Evolutionary conservation across 768 basidiomycete species (phyloP), one percentile per base, ranked within the genome.

Genomic region (Exsudoporus frostii): DNA sequence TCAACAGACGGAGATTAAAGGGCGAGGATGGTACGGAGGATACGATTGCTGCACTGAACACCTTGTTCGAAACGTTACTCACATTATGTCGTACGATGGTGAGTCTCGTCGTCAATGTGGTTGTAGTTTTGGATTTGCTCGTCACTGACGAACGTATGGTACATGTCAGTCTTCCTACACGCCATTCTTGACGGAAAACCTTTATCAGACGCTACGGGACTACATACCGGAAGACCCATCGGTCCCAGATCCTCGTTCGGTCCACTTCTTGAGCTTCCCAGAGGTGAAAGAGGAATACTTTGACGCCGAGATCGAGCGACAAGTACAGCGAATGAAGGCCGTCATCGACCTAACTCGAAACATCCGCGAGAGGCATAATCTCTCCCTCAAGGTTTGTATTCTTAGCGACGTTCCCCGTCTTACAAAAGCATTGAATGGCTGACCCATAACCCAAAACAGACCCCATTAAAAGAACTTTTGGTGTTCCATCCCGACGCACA

Each of bases 31-130:
- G 96, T 3, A 77, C 79, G 51, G 90, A 92, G 57, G 96, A 98
- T 63, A 94, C 94, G 8, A 67, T 84, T 15, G 73, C 85, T 19
- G 97, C 96, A 17, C 76, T 98, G 65, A 98, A 98, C 68, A 98
- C 97, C 22, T 76, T 99, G 38, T 98, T 98, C 68, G 97, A 98
- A 73, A 84, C 95, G 0, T 73, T 99, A 29, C 88, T 95, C 70
- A 98, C 96, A 0, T 79, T 99, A 45, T 96, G 92, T 72, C 79
- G 91, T 45, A 98, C 95, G 4, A 96, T 98, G 90, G 94, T 95
- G 64, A 57, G 81, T 73, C 49, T 38, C 36, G 30, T 20, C 14
- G 22, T 36, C 6, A 6, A 19, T 17, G 41, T 37, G 36, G 20
- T 19, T 2, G 13, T 24, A 5, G 19, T 19, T 3, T 45, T 6